Evolutionary conservation across 805 yeast species (phyloP).

Genomic region (Tetrapisispora namnaoensis): DNA sequence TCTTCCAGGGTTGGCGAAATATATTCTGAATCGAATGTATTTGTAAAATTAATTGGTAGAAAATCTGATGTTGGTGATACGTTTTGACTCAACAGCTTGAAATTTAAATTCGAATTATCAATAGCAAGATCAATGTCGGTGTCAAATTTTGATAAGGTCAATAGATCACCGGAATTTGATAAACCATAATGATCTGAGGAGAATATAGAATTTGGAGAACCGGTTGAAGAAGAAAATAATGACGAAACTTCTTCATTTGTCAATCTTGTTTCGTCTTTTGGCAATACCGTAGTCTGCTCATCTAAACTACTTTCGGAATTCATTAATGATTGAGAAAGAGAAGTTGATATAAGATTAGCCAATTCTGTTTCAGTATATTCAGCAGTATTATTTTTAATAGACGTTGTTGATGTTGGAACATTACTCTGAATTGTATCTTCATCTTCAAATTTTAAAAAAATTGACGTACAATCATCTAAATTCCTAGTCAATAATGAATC

Average conservation of each 20-base stretch:
- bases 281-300: not conserved
- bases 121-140: not conserved
- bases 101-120: not conserved
- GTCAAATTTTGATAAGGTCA: not conserved
- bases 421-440: slow-evolving; percentile 5
- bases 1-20: slow-evolving; percentile 28
- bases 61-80: not conserved
- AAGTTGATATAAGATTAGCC: not conserved
- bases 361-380: not conserved
- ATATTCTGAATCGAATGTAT: slow-evolving; percentile 6
- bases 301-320: not conserved
- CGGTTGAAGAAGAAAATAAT: slow-evolving; percentile 15
- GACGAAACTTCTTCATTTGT: not conserved
- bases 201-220: slow-evolving; percentile 21
- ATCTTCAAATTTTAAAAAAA: slow-evolving; percentile 21
- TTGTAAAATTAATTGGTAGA: not conserved
- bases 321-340: not conserved
- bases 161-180: slow-evolving; percentile 2
- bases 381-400: not conserved
- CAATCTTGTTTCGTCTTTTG: not conserved
- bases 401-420: not conserved
- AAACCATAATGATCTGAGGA: slow-evolving; percentile 13
- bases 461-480: slow-evolving; percentile 2
- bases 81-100: not conserved
- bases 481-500: not conserved